These are phyloP conservation scores for Ilyonectria mors-panacis DNA, from an alignment of 2,329 filamentous ascomycete genomes.

Conservation along the genomic window DNA sequence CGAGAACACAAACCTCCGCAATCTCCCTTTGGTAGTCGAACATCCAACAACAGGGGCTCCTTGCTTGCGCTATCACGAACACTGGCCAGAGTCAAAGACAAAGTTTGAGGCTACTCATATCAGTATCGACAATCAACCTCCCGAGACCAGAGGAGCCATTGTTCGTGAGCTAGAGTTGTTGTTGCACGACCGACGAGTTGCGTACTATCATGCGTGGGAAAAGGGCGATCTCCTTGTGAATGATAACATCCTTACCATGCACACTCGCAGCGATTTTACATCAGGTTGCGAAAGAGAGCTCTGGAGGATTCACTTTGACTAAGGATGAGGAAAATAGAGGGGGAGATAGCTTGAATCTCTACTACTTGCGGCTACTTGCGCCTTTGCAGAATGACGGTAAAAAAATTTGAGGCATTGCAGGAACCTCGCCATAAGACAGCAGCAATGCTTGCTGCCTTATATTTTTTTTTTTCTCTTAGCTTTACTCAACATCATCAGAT, in stretches of 20 bases:
- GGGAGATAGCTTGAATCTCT: too few relatives aligned
- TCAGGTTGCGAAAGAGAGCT: slow-evolving; percentile 61
- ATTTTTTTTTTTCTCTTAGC: too few relatives aligned
- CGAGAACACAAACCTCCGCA: slow-evolving; percentile 57
- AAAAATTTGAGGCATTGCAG: too few relatives aligned
- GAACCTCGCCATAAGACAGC: too few relatives aligned
- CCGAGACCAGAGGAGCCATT: slow-evolving; percentile 52
- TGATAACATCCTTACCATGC: slow-evolving; percentile 66
- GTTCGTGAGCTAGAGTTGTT: slow-evolving; percentile 58
- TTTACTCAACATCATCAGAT: too few relatives aligned
- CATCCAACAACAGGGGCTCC: slow-evolving; percentile 63
- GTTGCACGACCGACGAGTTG: slow-evolving; percentile 65
- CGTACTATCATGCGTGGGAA: slow-evolving; percentile 67
- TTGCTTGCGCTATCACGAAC: slow-evolving; percentile 69
- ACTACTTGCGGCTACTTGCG: too few relatives aligned
- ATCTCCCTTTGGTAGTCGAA: slow-evolving; percentile 60
- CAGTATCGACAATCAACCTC: slow-evolving; percentile 54
- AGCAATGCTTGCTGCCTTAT: too few relatives aligned
- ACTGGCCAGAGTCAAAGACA: slow-evolving; percentile 66
- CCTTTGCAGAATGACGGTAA: too few relatives aligned
- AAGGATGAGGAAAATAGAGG: neutral
- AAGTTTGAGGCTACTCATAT: slow-evolving; percentile 64
- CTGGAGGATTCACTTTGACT: slow-evolving; percentile 68
- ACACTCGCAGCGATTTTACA: slow-evolving; percentile 63
- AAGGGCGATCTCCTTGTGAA: slow-evolving; percentile 68